Evolutionary conservation across 2,329 filamentous ascomycete genomes (phyloP).

Genomic region (Cordyceps tenuipes): DNA sequence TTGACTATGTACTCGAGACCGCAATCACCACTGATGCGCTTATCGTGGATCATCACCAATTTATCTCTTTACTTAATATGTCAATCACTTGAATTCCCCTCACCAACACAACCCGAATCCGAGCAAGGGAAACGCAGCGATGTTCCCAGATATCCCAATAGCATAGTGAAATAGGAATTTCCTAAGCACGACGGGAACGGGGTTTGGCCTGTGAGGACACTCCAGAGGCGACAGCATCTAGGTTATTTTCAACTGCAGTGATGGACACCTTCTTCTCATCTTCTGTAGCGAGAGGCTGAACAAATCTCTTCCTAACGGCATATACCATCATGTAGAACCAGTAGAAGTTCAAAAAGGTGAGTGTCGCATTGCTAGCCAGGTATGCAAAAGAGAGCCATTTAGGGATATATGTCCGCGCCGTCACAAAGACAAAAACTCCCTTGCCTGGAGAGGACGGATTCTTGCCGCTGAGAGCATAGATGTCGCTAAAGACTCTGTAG

Average conservation of each 20-base stretch:
- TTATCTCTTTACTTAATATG: not conserved
- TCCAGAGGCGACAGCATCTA: slow-evolving; percentile 23
- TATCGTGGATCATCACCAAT: not conserved
- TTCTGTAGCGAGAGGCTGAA: slow-evolving; percentile 29
- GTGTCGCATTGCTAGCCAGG: slow-evolving; percentile 58
- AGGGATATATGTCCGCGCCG: slow-evolving; percentile 46
- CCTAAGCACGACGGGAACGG: slow-evolving; percentile 7
- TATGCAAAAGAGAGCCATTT: slow-evolving; percentile 63
- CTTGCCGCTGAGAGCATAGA: slow-evolving; percentile 43
- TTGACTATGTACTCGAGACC: not conserved
- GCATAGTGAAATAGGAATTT: not conserved
- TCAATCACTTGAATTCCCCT: not conserved
- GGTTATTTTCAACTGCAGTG: slow-evolving; percentile 23
- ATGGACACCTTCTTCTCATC: slow-evolving; percentile 22
- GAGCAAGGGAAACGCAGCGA: not conserved
- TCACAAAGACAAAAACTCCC: slow-evolving; percentile 36
- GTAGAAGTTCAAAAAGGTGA: slow-evolving; percentile 72
- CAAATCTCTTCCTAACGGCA: slow-evolving; percentile 67
- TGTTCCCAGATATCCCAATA: not conserved
- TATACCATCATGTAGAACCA: slow-evolving; percentile 86
- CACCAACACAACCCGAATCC: not conserved
- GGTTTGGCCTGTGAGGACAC: slow-evolving; percentile 6
- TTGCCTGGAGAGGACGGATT: slow-evolving; percentile 28
- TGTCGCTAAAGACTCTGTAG: slow-evolving; percentile 59
- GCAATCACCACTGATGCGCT: not conserved